Percentiles rank a stretch among this genome's conserved stretches.
Evolutionary conservation across 2,329 filamentous ascomycete species (phyloP).

Genomic region (Samsoniella hepiali): DNA sequence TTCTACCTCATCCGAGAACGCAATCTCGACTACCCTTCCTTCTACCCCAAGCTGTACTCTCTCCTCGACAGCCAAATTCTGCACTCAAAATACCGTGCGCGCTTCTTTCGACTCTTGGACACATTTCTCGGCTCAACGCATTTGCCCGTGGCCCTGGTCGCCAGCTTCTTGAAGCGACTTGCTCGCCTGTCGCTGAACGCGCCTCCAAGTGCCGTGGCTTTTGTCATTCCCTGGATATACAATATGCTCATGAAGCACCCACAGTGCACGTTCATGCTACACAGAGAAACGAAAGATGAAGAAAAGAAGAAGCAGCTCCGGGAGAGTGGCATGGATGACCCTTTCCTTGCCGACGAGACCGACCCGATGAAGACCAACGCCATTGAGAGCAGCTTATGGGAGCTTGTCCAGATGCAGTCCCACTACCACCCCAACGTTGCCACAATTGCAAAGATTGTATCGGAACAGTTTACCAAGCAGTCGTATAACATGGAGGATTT

Average conservation of each 20-base stretch:
- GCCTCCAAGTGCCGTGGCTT: constrained; percentile 84
- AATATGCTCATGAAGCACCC: constrained; percentile 90
- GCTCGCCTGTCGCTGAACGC: constrained; percentile 80
- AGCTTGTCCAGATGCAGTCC: constrained; percentile 82
- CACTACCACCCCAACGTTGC: constrained; percentile 98
- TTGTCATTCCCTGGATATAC: constrained; percentile 89
- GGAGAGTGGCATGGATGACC: constrained; percentile 61
- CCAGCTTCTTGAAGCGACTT: constrained; percentile 94
- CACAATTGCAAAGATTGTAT: constrained; percentile 87
- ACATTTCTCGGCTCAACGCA: constrained; percentile 89
- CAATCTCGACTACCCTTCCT: constrained; percentile 93
- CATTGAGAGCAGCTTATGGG: constrained; percentile 93
- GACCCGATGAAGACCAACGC: constrained; percentile 85
- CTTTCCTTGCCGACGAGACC: constrained; percentile 69
- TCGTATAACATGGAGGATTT: constrained; percentile 97
- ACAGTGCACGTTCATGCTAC: constrained; percentile 92
- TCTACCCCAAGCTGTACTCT: constrained; percentile 92
- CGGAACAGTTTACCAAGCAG: constrained; percentile 95
- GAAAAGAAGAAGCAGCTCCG: constrained; percentile 59
- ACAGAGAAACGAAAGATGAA: constrained; percentile 64
- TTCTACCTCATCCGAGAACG: constrained; percentile 92
- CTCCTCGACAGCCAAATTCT: constrained; percentile 81
- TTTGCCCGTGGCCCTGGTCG: constrained; percentile 84
- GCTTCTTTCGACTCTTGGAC: constrained; percentile 88
- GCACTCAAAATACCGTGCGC: constrained; percentile 90